Evolutionary conservation across 2,329 filamentous ascomycete species (phyloP).

Genomic region (Blumeriella jaapii): DNA sequence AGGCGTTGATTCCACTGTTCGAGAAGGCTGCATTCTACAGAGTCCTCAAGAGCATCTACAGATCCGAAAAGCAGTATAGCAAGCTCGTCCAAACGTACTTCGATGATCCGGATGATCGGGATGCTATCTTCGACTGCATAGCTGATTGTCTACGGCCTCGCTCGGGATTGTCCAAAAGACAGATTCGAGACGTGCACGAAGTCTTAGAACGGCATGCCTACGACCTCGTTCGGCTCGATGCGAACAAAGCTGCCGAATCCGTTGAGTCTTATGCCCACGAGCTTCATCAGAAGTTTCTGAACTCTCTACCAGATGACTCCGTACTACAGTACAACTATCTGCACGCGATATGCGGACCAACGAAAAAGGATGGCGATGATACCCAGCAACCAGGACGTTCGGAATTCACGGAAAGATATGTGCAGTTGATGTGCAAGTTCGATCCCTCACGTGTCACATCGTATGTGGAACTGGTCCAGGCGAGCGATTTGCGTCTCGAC

Average conservation of each 20-base stretch:
- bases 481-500: slow-evolving; percentile 67
- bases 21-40: slow-evolving; percentile 75
- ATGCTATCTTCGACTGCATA: slow-evolving; percentile 69
- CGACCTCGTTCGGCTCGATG: slow-evolving; percentile 46
- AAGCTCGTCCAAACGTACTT: slow-evolving; percentile 73
- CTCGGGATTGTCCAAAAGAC: slow-evolving; percentile 53
- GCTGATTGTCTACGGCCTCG: slow-evolving; percentile 58
- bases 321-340: slow-evolving; percentile 54
- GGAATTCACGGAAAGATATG: slow-evolving; percentile 69
- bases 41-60: slow-evolving; percentile 83
- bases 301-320: slow-evolving; percentile 40
- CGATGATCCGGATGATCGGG: slow-evolving; percentile 67
- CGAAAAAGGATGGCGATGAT: slow-evolving; percentile 28
- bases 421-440: slow-evolving; percentile 83
- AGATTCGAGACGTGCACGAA: slow-evolving; percentile 57
- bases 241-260: slow-evolving; percentile 41
- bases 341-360: slow-evolving; percentile 60
- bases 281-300: slow-evolving; percentile 43
- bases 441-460: slow-evolving; percentile 73
- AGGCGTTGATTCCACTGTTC: slow-evolving; percentile 65
- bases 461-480: slow-evolving; percentile 67
- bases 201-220: slow-evolving; percentile 45
- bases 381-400: slow-evolving; percentile 34
- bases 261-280: slow-evolving; percentile 44
- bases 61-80: slow-evolving; percentile 65